Conservation (phyloP, 352 stramenopile genomes). For the Aphanomyces stellatus region DNA sequence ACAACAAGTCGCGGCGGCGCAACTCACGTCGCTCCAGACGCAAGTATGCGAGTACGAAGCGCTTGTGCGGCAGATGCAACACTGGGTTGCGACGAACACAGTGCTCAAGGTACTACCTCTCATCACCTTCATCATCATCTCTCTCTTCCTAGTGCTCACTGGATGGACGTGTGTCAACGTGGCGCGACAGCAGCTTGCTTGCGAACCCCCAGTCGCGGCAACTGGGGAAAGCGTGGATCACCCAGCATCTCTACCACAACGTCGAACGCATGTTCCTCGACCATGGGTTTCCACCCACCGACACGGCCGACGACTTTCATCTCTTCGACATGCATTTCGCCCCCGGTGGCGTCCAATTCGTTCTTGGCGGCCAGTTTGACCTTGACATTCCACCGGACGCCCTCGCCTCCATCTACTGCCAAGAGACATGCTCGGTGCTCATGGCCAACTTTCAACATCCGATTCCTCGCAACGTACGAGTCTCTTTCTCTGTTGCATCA, state of each 20-base stretch:
- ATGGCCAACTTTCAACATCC: background rate
- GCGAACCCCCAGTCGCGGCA: background rate
- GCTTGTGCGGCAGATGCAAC: background rate
- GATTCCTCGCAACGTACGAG: background rate
- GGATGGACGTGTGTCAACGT: background rate
- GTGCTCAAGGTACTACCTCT: background rate
- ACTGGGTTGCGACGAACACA: background rate
- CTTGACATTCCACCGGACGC: background rate
- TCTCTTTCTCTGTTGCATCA: too few species aligned
- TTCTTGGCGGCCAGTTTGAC: background rate
- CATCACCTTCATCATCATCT: background rate
- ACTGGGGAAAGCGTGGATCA: conserved; percentile 11
- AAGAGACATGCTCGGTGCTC: background rate
- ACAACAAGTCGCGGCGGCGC: background rate
- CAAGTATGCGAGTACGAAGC: background rate
- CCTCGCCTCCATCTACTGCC: background rate
- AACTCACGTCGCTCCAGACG: background rate
- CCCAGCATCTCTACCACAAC: background rate
- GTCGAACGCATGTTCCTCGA: background rate
- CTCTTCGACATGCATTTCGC: background rate
- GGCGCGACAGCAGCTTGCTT: background rate
- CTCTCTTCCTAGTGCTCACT: background rate
- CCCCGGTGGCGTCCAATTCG: background rate
- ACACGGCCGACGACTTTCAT: background rate
- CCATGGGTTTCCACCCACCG: background rate